Evolutionary conservation across 495 filamentous ascomycete genomes (phyloP).

Genomic region (Talaromyces thailandensis): DNA sequence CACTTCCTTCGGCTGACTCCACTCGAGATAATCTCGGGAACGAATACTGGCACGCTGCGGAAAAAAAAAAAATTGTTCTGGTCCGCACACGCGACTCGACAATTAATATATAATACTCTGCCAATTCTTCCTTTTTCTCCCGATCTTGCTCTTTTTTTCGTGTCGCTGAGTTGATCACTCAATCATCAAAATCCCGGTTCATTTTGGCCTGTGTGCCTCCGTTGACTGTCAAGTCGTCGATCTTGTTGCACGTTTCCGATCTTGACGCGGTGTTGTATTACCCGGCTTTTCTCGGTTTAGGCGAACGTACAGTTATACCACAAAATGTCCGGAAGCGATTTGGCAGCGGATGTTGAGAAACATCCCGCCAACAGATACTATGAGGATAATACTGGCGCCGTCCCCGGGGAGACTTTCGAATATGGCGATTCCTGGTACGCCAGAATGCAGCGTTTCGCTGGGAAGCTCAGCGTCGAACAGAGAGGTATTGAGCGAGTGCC

Average conservation of each 20-base stretch:
- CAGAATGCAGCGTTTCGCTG: constrained; percentile 60
- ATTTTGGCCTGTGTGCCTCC: neutral
- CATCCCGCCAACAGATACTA: constrained; percentile 30
- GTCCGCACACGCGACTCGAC: neutral
- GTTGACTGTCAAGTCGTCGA: neutral
- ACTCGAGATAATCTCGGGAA: neutral
- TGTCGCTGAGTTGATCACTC: neutral
- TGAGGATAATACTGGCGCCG: constrained; percentile 45
- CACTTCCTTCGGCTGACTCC: neutral
- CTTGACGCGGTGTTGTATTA: neutral
- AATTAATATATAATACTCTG: neutral
- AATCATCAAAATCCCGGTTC: neutral
- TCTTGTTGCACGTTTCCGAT: neutral
- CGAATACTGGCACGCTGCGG: neutral
- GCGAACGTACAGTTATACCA: neutral
- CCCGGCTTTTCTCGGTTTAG: neutral
- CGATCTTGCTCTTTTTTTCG: neutral
- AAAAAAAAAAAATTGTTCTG: neutral
- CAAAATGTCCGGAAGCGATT: constrained; percentile 17
- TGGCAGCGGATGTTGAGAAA: constrained; percentile 30
- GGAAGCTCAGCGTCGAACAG: constrained; percentile 62
- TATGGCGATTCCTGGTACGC: constrained; percentile 54
- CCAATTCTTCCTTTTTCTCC: neutral
- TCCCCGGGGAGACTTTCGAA: constrained; percentile 52
- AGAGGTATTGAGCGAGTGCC: constrained; percentile 78